A percentile compares a stretch with the other conserved stretches of the same genome.
phyloP scores from a whole-genome alignment of 306 rosid species.

The Vachellia collinsii region DNA sequence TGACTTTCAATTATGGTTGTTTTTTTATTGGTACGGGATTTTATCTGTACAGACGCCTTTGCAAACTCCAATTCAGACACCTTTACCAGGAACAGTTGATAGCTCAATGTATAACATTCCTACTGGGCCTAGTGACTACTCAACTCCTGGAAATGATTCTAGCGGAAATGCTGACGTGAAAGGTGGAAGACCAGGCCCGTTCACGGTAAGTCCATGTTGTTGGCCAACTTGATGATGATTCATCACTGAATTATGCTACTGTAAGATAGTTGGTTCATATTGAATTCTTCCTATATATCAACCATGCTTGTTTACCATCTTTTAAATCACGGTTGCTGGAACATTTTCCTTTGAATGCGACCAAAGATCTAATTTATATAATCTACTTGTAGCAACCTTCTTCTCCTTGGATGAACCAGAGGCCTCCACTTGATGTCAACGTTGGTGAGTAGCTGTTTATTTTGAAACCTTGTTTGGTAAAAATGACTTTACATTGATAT shows the following conservation, averaged over 20 bases:
- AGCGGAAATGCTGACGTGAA: constrained; percentile 69
- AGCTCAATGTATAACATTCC: constrained; percentile 72
- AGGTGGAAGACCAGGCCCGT: constrained; percentile 74
- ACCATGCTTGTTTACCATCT: background rate
- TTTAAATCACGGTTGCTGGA: background rate
- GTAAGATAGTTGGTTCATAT: background rate
- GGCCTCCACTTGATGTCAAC: constrained; percentile 95
- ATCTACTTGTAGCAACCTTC: constrained; percentile 79
- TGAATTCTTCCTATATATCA: background rate
- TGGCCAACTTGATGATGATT: background rate
- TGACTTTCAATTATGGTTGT: background rate
- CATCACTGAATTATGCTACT: background rate
- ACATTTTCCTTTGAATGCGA: background rate
- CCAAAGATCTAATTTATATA: constrained; percentile 31
- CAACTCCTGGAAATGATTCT: constrained; percentile 74
- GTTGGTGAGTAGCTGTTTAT: constrained; percentile 69
- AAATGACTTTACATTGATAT: constrained; percentile 43
- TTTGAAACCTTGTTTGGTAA: constrained; percentile 19
- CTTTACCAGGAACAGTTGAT: constrained; percentile 83
- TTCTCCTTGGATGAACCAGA: constrained; percentile 89
- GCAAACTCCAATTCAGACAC: constrained; percentile 95
- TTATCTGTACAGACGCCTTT: constrained; percentile 70
- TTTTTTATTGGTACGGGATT: constrained; percentile 36
- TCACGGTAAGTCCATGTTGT: constrained; percentile 60
- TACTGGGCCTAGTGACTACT: constrained; percentile 81